phyloP scores from a whole-genome alignment of 495 filamentous ascomycete genomes.

The Lasiosphaeria miniovina region DNA sequence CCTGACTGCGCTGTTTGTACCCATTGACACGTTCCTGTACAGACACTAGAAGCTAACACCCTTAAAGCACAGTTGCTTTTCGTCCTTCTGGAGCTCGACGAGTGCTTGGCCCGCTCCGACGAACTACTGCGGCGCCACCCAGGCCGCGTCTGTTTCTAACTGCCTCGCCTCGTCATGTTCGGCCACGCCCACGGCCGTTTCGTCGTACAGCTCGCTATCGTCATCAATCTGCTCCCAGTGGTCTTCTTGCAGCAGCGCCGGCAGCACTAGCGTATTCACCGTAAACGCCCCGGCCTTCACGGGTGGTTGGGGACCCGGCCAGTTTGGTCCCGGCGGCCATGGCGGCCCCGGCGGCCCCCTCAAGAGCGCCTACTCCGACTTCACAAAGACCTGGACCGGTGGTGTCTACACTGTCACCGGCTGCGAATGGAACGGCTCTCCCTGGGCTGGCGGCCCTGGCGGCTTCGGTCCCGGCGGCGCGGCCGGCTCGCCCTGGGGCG shows the following conservation, averaged over 20 bases:
- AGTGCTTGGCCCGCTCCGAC: slow-evolving; percentile 43
- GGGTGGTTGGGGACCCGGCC: slow-evolving; percentile 32
- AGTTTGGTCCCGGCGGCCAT: slow-evolving; percentile 13
- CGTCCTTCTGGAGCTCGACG: slow-evolving; percentile 35
- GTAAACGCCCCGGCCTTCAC: slow-evolving; percentile 39
- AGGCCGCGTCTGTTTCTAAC: slow-evolving; percentile 31
- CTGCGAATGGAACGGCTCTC: slow-evolving; percentile 44
- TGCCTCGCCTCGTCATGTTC: slow-evolving; percentile 40
- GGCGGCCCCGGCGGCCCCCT: slow-evolving; percentile 9
- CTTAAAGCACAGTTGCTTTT: slow-evolving; percentile 41
- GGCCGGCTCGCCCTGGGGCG: slow-evolving; percentile 40
- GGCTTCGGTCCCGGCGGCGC: slow-evolving; percentile 38
- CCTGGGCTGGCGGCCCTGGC: slow-evolving; percentile 46
- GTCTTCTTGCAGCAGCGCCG: slow-evolving; percentile 37
- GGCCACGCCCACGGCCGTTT: slow-evolving; percentile 37
- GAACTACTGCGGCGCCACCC: slow-evolving; percentile 39
- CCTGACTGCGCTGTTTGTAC: slow-evolving; percentile 44
- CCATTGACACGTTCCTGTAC: background rate
- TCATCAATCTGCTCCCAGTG: slow-evolving; percentile 39
- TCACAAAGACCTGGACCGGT: slow-evolving; percentile 39
- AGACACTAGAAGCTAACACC: background rate
- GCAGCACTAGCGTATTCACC: slow-evolving; percentile 41
- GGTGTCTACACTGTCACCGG: slow-evolving; percentile 47
- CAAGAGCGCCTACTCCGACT: slow-evolving; percentile 9
- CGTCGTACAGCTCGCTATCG: slow-evolving; percentile 40